Conservation (phyloP, 257 asterid species). For the Nicotiana undulata region DNA sequence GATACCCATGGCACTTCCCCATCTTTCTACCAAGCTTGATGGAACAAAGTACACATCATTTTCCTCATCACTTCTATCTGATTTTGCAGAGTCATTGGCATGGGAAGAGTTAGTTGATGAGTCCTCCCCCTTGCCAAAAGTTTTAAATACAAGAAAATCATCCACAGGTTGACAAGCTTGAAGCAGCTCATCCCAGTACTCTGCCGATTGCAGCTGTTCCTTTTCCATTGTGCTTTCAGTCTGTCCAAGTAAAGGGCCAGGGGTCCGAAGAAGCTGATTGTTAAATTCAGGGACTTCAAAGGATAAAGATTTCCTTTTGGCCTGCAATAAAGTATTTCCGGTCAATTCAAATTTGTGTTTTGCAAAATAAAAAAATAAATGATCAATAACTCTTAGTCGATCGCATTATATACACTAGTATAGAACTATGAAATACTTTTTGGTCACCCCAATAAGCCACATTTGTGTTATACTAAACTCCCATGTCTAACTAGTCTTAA, state of each 20-base stretch:
- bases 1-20: constrained; percentile 99
- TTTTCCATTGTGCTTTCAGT: constrained; percentile 26
- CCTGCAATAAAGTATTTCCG: constrained; percentile 41
- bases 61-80: constrained; percentile 31
- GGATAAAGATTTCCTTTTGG: constrained; percentile 59
- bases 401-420: not conserved
- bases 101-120: constrained; percentile 20
- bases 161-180: constrained; percentile 56
- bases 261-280: constrained; percentile 46
- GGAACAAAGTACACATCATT: constrained; percentile 51
- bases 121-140: constrained; percentile 19
- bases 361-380: not conserved
- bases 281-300: constrained; percentile 46
- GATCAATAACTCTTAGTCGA: not conserved
- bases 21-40: constrained; percentile 62
- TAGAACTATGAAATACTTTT: not conserved
- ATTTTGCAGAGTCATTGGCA: constrained; percentile 23
- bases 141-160: constrained; percentile 53
- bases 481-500: not conserved
- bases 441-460: not conserved
- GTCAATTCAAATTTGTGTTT: not conserved
- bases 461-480: not conserved
- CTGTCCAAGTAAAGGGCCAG: constrained; percentile 44
- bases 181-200: constrained; percentile 34
- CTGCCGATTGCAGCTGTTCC: constrained; percentile 30